Base-by-base conservation (phyloP, 306 rosid genomes). In the Purshia tridentata region DNA sequence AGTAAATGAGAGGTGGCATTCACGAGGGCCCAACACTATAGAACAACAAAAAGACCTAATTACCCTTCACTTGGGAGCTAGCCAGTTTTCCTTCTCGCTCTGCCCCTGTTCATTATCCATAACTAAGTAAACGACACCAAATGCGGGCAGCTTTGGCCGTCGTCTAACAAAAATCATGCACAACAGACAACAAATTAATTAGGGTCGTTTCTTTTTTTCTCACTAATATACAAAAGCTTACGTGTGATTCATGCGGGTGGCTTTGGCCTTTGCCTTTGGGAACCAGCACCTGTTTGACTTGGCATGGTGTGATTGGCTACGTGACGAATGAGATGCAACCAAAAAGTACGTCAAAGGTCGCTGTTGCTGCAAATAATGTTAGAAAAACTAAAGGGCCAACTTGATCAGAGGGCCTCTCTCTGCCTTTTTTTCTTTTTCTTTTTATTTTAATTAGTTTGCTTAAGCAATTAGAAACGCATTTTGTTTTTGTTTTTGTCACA, bases 1-100 rank as follows among this genome's bases (percentile, higher is more conserved):
- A 72, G 73, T 76, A 69, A 81, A 78, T 70, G 62, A 72, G 77
- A 81, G 77, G 82, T 75, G 83, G 76, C 77, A 8, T 40, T 58
- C 75, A 73, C n/a, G 66, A 51, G 78, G 35, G 20, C 29, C 29
- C 69, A 44, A 60, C 65, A 57, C 65, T 47, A 20, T 49, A 45
- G 1, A 20, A 20, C 6, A 14, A 1, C 0, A 0, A 40, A 77
- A 66, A 64, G 76, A 70, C 81, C 35, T 0, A 6, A n/a, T 20
- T 10, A 7, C 57, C 71, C 77, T 69, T 47, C 4, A 3, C 5
- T 13, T 11, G 2, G 42, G 12, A 0, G 35, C 1, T 5, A 1
- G 35, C 35, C 35, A 29, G 70, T 9, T 47, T 19, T 9, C 4
- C 12, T 8, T 37, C 4, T 55, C 4, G 39, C 11, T 20, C n/a